Base-by-base conservation (phyloP, 2,329 filamentous ascomycete species). In the Colletotrichum brevisporum region DNA sequence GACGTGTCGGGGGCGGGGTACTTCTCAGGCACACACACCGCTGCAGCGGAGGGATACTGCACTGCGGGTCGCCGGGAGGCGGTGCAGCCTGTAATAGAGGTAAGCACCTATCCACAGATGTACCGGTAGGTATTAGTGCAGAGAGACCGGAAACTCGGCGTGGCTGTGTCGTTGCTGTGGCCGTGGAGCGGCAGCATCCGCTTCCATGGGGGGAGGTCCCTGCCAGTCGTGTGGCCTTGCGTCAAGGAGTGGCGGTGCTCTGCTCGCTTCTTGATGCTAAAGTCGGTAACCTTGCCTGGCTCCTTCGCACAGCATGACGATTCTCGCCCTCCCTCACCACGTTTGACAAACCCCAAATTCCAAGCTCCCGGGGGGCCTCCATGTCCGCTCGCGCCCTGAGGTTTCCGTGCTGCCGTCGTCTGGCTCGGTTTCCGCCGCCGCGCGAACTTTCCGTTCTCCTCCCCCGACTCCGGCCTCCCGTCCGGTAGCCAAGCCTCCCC, bases 151-250 rank as follows among this genome's bases (percentile, higher is more conserved):
- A 61, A 55, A 48, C 36, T 27, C 26, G 21, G 56, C 39, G 47
- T 51, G 57, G 57, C 57, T 60, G 12, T 36, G 31, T 51, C 27
- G 57, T 47, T 52, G 6, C 4, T 41, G 63, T 67, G 51, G 57
- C 63, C 48, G 63, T 62, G 63, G 43, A 54, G 63, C 63, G 63
- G 63, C 63, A 61, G 63, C 31, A 62, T 61, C 63, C 63, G 63
- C 56, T 36, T 36, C 31, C 31, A 36, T 43, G 41, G 5, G 41
- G 13, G 41, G 41, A 8, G 15, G 15, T n/a, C 41, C 31, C 9
- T 36, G 31, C 8, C 13, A n/a, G 41, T 43, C 41, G 10, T 12
- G 41, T 5, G 13, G 63, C 27, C 21, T 24, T 24, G 21, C 18
- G 51, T 27, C 53, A 41, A 4, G n/a, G n/a, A 16, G 31, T 31